These are phyloP conservation scores for Pholiota adiposa DNA, from an alignment of 1,284 basidiomycete genomes.

Conservation along the genomic window DNA sequence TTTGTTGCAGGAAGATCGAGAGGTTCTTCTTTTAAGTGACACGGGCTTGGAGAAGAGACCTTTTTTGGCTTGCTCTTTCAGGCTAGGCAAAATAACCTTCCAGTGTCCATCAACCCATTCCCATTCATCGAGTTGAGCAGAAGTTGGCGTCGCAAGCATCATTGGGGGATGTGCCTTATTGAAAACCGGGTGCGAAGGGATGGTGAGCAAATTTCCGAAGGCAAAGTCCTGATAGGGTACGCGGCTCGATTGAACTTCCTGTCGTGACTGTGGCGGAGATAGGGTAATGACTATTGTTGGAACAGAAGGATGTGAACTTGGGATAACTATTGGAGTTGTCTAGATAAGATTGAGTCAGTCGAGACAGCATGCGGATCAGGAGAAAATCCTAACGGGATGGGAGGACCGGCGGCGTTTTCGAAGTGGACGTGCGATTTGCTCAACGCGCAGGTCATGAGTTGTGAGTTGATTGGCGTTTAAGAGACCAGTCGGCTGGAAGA, in stretches of 20 bases:
- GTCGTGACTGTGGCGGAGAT: constrained; percentile 41
- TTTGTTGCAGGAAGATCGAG: neutral
- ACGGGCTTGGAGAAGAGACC: constrained; percentile 36
- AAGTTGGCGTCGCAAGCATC: constrained; percentile 21
- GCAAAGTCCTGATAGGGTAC: constrained; percentile 59
- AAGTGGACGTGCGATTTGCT: constrained; percentile 12
- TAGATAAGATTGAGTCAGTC: constrained; percentile 8
- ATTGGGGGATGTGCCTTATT: constrained; percentile 54
- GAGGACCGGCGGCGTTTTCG: constrained; percentile 32
- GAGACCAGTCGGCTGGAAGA: constrained; percentile 20
- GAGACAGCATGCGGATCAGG: neutral
- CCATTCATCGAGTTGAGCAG: constrained; percentile 45
- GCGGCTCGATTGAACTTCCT: constrained; percentile 39
- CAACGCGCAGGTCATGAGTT: neutral
- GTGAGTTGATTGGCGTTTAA: constrained; percentile 1
- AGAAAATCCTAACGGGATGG: constrained; percentile 20
- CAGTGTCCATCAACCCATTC: constrained; percentile 57
- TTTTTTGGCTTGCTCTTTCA: constrained; percentile 50
- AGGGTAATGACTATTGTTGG: constrained; percentile 57
- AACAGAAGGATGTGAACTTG: constrained; percentile 38
- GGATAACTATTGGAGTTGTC: constrained; percentile 33
- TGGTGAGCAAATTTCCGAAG: constrained; percentile 53
- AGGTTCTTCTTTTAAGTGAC: constrained; percentile 14
- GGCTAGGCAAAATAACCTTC: constrained; percentile 49
- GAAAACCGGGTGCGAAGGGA: constrained; percentile 52